phyloP scores from a whole-genome alignment of 164 flowering plant species.

The Houttuynia cordata region DNA sequence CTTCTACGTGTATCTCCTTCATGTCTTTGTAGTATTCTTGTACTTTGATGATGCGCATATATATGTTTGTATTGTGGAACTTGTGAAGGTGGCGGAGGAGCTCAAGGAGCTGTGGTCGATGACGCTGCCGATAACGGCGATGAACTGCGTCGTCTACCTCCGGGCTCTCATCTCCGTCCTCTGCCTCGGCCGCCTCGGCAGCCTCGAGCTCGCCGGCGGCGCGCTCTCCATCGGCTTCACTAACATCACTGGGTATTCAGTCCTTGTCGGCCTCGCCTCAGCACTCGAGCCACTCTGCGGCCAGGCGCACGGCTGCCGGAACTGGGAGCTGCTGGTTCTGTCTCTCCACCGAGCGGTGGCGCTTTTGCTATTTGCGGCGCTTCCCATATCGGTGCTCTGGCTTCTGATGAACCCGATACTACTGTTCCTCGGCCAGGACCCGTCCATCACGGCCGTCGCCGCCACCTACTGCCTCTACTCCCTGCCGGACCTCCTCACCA shows the following conservation, averaged over 20 bases:
- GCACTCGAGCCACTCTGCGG: constrained; percentile 89
- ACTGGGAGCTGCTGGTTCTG: constrained; percentile 52
- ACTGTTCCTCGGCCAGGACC: constrained; percentile 69
- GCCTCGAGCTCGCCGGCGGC: constrained; percentile 86
- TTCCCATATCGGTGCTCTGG: constrained; percentile 78
- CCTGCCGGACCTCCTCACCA: constrained; percentile 72
- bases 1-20: too few species aligned
- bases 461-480: constrained; percentile 74
- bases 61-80: too few species aligned
- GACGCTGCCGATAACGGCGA: constrained; percentile 71
- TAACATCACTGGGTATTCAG: constrained; percentile 93
- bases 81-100: constrained; percentile 68
- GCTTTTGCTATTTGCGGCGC: constrained; percentile 43
- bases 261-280: constrained; percentile 72
- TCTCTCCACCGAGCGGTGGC: constrained; percentile 62
- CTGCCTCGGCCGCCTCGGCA: constrained; percentile 77
- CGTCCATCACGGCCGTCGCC: constrained; percentile 58
- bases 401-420: constrained; percentile 51
- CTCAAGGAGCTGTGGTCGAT: constrained; percentile 69
- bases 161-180: constrained; percentile 64
- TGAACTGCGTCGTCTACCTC: constrained; percentile 58
- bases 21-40: too few species aligned
- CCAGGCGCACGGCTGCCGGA: constrained; percentile 75
- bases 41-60: not conserved
- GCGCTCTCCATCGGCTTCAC: constrained; percentile 90